A percentile compares a stretch with the other conserved stretches of the same genome.
These are phyloP conservation scores for Neonectria punicea DNA, from an alignment of 2,329 filamentous ascomycete genomes.

Conservation along the genomic window DNA sequence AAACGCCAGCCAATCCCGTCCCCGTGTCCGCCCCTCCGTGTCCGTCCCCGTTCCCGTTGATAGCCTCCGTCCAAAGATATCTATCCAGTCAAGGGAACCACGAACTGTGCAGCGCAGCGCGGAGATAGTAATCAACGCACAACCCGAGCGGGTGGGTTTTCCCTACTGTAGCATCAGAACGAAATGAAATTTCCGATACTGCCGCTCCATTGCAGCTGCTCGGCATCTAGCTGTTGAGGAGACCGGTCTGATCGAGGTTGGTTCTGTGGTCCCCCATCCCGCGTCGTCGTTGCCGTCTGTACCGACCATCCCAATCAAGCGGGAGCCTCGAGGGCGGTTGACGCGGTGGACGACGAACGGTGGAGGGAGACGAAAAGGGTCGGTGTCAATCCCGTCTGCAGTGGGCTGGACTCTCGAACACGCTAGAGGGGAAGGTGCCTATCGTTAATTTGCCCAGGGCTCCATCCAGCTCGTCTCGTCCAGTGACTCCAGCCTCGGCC, in stretches of 20 bases:
- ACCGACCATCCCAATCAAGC: constrained; percentile 35
- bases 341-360: constrained; percentile 28
- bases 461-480: constrained; percentile 21
- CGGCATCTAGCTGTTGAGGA: constrained; percentile 17
- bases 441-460: constrained; percentile 39
- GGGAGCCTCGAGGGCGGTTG: constrained; percentile 24
- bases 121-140: background rate
- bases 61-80: background rate
- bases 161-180: background rate
- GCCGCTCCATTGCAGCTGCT: constrained; percentile 9
- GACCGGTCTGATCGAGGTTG: constrained; percentile 15
- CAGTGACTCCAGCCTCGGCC: constrained; percentile 21
- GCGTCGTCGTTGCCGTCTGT: constrained; percentile 31
- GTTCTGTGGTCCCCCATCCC: constrained; percentile 18
- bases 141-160: constrained; percentile 1
- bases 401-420: constrained; percentile 14
- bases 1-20: constrained; percentile 3
- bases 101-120: background rate
- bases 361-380: constrained; percentile 9
- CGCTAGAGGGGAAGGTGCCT: constrained; percentile 28
- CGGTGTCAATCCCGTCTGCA: constrained; percentile 10
- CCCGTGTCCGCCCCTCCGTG: background rate
- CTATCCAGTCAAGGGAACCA: background rate
- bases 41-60: background rate
- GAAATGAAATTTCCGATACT: constrained; percentile 22